Evolutionary conservation across 257 asterid genomes (phyloP), one percentile per base, ranked within the genome.

Genomic region (Jacaranda copaia): DNA sequence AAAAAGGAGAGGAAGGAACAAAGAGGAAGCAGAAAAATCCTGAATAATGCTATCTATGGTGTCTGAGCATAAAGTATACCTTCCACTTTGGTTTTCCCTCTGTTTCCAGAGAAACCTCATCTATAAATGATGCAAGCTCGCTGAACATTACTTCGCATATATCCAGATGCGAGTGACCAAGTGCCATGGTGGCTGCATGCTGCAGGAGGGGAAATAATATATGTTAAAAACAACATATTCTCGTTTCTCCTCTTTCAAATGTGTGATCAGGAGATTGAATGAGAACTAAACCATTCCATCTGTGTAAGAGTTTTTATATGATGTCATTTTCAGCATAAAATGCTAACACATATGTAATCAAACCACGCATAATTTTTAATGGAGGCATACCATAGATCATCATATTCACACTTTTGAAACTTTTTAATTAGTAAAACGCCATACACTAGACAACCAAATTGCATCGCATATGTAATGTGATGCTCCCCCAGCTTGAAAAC

Each of bases 131-230:
- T 5, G 98, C 85, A 81, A 96, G 99, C 86, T 96, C 98, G 43
- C 97, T 89, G 86, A 93, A 96, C 99, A 96, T 93, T 76, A 91
- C 85, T 84, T 96, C 99, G 39, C 99, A 93, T 83, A 96, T 87
- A 84, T 89, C 98, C 77, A 93, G 92, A 87, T 96, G 99, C 11
- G 97, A 96, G 87, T 90, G 99, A 25, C 99, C 99, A 79, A 96
- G 96, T n/a, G 99, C 97, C 99, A 89, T 91, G 66, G 99, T 93
- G 71, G 97, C 98, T 63, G 96, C 93, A 85, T 96, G 94, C 99
- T 96, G 95, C 76, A 79, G 73, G 32, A 62, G 75, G 19, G n/a
- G 49, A 51, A 68, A 70, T 52, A n/a, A 69, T 68, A 62, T 14
- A 74, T 69, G 64, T 65, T 19, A 77, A 70, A 68, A 70, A 68